A percentile compares a stretch with the other conserved stretches of the same genome.
Conservation (phyloP, 2,329 filamentous ascomycete species). For the Amauroascus niger region DNA sequence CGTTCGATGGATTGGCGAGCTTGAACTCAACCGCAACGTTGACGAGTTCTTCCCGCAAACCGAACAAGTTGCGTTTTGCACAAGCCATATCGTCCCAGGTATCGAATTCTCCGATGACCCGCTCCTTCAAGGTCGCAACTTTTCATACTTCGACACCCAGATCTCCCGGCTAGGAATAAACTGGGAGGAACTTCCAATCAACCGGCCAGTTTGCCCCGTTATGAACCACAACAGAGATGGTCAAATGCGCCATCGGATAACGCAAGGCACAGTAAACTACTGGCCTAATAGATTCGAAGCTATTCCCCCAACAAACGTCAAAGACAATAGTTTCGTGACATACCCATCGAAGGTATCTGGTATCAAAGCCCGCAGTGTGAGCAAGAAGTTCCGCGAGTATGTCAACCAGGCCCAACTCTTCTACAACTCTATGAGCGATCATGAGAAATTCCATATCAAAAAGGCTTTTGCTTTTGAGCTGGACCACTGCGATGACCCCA, state of each 20-base stretch:
- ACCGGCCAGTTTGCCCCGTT: slow-evolving; percentile 62
- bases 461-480: slow-evolving; percentile 60
- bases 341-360: slow-evolving; percentile 56
- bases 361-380: slow-evolving; percentile 55
- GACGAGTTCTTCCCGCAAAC: slow-evolving; percentile 77
- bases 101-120: slow-evolving; percentile 70
- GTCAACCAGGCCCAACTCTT: slow-evolving; percentile 71
- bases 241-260: slow-evolving; percentile 61
- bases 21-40: slow-evolving; percentile 68
- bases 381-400: slow-evolving; percentile 68
- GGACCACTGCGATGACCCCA: slow-evolving; percentile 69
- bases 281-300: slow-evolving; percentile 64
- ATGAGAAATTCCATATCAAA: slow-evolving; percentile 56
- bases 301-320: slow-evolving; percentile 51
- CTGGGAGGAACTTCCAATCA: slow-evolving; percentile 69
- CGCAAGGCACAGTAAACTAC: slow-evolving; percentile 64
- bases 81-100: slow-evolving; percentile 66
- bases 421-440: slow-evolving; percentile 62
- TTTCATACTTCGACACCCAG: slow-evolving; percentile 47
- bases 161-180: slow-evolving; percentile 61
- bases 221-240: slow-evolving; percentile 72
- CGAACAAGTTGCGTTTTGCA: slow-evolving; percentile 76
- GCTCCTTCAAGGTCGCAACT: slow-evolving; percentile 63
- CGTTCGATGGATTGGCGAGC: slow-evolving; percentile 64
- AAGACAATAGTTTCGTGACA: slow-evolving; percentile 60